Conservation (phyloP, 768 basidiomycete species). For the Steccherinum ochraceum region DNA sequence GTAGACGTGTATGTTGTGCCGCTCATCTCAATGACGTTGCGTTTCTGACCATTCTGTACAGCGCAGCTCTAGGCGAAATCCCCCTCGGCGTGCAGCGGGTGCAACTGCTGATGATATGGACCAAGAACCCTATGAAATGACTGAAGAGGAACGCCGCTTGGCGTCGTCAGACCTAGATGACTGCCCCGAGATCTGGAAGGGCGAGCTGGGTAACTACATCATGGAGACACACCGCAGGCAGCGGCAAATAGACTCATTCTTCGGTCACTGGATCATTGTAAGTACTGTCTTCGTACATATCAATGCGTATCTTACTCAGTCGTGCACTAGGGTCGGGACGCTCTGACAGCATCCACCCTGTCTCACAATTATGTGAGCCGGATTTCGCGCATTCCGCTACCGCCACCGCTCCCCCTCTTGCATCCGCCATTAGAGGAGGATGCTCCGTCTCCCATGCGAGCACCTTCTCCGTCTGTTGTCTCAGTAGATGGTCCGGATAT, state of each 20-base stretch:
- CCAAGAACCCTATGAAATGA: slow-evolving; percentile 18
- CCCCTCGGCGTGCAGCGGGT: slow-evolving; percentile 20
- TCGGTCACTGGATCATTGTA: slow-evolving; percentile 62
- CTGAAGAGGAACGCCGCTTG: slow-evolving; percentile 37
- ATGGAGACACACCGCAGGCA: slow-evolving; percentile 68
- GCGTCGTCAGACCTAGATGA: slow-evolving; percentile 79
- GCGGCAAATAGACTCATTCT: slow-evolving; percentile 68
- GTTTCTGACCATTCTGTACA: slow-evolving; percentile 6
- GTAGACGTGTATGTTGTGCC: slow-evolving; percentile 47
- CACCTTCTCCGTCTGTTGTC: slow-evolving; percentile 27
- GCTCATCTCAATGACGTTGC: slow-evolving; percentile 2
- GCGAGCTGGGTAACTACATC: slow-evolving; percentile 63
- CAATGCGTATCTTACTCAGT: background rate
- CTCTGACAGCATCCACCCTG: slow-evolving; percentile 49
- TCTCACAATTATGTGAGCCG: slow-evolving; percentile 52
- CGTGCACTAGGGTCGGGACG: slow-evolving; percentile 59
- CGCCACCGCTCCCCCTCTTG: slow-evolving; percentile 29
- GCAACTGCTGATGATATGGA: slow-evolving; percentile 13
- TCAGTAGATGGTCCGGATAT: slow-evolving; percentile 19
- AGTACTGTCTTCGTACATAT: slow-evolving; percentile 13
- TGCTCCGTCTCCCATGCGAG: slow-evolving; percentile 27
- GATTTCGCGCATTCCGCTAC: slow-evolving; percentile 39
- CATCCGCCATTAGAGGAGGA: slow-evolving; percentile 28
- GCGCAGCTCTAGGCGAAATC: slow-evolving; percentile 22
- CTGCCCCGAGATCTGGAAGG: slow-evolving; percentile 70